Conservation (phyloP, 345 rosid genomes). For the Citrus maxima region DNA sequence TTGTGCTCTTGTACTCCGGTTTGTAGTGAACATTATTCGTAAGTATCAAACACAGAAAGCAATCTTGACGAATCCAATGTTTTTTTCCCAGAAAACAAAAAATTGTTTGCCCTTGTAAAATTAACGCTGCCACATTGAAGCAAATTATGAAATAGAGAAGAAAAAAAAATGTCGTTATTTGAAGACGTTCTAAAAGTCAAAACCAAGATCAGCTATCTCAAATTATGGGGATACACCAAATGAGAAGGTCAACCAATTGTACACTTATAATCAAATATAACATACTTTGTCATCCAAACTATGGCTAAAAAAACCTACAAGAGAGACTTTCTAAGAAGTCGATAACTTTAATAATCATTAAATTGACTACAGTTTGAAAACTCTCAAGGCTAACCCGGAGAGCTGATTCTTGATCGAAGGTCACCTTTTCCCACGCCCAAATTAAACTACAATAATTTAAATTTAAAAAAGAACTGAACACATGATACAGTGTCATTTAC, state of each 20-base stretch:
- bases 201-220: not conserved
- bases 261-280: not conserved
- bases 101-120: no score
- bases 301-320: not conserved
- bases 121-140: no score
- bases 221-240: not conserved
- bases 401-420: constrained; percentile 2
- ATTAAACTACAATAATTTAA: not conserved
- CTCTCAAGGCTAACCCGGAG: no score
- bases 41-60: no score
- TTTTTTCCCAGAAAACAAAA: no score
- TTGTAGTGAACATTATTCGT: not conserved
- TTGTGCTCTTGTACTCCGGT: not conserved
- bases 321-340: not conserved
- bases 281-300: not conserved
- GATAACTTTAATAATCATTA: not conserved
- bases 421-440: constrained; percentile 14
- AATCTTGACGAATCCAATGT: not conserved
- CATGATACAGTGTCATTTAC: constrained; percentile 12
- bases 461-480: not conserved
- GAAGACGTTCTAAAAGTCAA: not conserved
- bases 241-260: not conserved
- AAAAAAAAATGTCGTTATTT: not conserved
- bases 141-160: no score
- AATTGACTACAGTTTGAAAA: not conserved